Percentiles rank a stretch among this genome's conserved stretches.
Evolutionary conservation across 139 green algal genomes (phyloP).

Genomic region (Ostreobium quekettii): DNA sequence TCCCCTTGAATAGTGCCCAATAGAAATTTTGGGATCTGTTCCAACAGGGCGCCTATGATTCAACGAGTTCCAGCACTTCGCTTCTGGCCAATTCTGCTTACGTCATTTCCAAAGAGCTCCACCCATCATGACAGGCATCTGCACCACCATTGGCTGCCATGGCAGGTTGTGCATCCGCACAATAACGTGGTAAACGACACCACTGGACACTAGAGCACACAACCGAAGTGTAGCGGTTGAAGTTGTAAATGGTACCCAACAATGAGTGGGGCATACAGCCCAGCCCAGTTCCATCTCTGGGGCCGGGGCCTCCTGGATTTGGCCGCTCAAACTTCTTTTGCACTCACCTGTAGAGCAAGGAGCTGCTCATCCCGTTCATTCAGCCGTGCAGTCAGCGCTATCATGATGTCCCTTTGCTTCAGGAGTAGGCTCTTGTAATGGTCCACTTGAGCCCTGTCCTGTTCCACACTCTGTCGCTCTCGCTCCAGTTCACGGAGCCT

Average conservation of each 20-base stretch:
- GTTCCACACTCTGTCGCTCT: conserved; percentile 59
- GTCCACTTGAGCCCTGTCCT: conserved; percentile 76
- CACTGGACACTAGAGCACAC: neutral
- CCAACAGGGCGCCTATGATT: neutral
- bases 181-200: neutral
- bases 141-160: neutral
- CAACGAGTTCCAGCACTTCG: neutral
- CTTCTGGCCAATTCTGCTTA: neutral
- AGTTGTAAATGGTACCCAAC: neutral
- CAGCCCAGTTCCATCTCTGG: neutral
- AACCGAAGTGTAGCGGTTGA: neutral
- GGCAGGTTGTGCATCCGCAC: neutral
- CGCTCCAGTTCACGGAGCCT: conserved; percentile 70
- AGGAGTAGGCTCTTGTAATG: conserved; percentile 85
- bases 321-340: neutral
- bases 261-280: neutral
- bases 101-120: neutral
- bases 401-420: conserved; percentile 98
- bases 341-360: conserved; percentile 58
- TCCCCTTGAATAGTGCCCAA: neutral
- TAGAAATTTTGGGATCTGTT: conserved; percentile 6
- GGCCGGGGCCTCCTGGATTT: neutral
- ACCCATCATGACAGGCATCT: neutral
- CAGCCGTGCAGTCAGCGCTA: conserved; percentile 82
- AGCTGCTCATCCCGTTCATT: conserved; percentile 91